Percentiles rank a stretch among this genome's conserved stretches.
Evolutionary conservation across 2,329 filamentous ascomycete species (phyloP).

Genomic region (Cryoendolithus antarcticus): DNA sequence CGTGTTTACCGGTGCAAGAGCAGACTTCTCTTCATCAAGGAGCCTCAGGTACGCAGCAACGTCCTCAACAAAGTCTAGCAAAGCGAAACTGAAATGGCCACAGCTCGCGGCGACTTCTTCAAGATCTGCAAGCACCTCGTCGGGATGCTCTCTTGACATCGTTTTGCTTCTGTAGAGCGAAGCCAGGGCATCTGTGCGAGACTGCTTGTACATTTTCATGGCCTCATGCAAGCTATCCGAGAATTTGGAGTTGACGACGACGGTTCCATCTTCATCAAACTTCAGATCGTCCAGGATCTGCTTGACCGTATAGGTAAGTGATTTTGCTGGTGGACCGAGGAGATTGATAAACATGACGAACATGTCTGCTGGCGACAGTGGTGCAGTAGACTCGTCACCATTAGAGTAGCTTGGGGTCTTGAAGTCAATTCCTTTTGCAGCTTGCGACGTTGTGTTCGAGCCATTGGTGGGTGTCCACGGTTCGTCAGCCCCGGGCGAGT

Average conservation of each 20-base stretch:
- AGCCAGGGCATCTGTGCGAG: constrained; percentile 62
- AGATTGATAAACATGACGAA: constrained; percentile 83
- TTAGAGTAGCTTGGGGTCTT: neutral
- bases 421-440: too few species aligned
- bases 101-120: constrained; percentile 97
- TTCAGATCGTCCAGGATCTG: constrained; percentile 80
- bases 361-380: constrained; percentile 55
- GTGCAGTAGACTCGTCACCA: neutral
- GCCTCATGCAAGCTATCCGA: constrained; percentile 70
- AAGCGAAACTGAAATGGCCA: constrained; percentile 86
- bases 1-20: constrained; percentile 37
- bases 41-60: constrained; percentile 72
- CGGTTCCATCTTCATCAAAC: constrained; percentile 41
- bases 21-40: constrained; percentile 64
- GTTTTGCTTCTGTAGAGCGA: constrained; percentile 64
- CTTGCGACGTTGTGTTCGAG: neutral
- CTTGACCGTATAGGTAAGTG: constrained; percentile 78
- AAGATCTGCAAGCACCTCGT: constrained; percentile 73
- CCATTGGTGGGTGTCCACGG: neutral
- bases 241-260: constrained; percentile 69
- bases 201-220: constrained; percentile 62
- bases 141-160: constrained; percentile 14
- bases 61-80: constrained; percentile 84
- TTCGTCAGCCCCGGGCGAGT: neutral
- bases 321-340: constrained; percentile 90